Evolutionary conservation across 164 flowering plant species (phyloP).

Genomic region (Magnolia changhungtana): DNA sequence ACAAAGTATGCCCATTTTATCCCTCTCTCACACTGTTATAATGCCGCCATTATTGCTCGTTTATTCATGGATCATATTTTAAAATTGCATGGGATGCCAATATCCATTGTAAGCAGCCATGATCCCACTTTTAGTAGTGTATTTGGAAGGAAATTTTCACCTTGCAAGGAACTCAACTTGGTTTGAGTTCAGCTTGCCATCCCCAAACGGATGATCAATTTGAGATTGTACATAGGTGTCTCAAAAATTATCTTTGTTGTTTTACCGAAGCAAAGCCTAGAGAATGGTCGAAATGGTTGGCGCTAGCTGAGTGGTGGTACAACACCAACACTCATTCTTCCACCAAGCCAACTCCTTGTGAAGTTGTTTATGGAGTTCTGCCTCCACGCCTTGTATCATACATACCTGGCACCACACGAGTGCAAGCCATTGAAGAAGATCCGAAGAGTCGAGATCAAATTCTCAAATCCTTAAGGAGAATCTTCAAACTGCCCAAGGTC

Average conservation of each 20-base stretch:
- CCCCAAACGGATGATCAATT: constrained; percentile 1
- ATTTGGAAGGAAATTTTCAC: background rate
- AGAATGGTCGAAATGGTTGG: background rate
- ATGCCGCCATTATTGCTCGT: background rate
- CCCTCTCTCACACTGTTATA: background rate
- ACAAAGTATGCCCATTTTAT: background rate
- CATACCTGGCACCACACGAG: no score
- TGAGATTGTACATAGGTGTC: background rate
- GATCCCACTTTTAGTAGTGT: background rate
- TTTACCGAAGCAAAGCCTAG: background rate
- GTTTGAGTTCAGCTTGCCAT: background rate
- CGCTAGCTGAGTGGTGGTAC: background rate
- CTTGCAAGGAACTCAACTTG: background rate
- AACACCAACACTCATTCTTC: background rate
- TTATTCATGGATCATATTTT: background rate
- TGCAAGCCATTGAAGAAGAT: no score
- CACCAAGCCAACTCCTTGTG: background rate
- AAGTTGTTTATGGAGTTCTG: no score
- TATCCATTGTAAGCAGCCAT: background rate
- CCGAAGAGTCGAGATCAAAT: background rate
- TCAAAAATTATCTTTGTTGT: background rate
- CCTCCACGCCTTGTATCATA: no score
- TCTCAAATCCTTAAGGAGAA: background rate
- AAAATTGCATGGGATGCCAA: background rate
- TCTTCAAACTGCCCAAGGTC: no score